Conservation (phyloP, 2,329 filamentous ascomycete genomes). For the Fusarium hainanense region DNA sequence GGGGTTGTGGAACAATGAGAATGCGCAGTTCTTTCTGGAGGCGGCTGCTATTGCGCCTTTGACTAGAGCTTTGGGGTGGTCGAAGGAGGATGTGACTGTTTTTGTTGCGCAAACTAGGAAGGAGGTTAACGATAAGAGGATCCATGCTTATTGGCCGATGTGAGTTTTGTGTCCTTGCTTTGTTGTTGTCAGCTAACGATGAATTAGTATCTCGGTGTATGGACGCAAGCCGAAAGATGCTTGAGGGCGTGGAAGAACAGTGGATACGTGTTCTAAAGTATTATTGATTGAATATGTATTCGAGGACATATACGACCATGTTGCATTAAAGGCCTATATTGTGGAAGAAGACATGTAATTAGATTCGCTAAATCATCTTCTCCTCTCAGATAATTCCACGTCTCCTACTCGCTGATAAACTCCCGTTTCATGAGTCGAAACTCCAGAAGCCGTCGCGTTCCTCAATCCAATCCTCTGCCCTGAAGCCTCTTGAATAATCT, state of each 20-base stretch:
- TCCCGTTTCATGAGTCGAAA: neutral
- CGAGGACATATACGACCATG: too few species aligned
- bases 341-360: too few species aligned
- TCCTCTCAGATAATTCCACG: neutral
- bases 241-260: neutral
- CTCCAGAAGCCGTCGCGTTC: neutral
- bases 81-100: constrained; percentile 17
- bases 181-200: neutral
- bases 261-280: too few species aligned
- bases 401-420: neutral
- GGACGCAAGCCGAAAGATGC: neutral
- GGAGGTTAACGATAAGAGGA: constrained; percentile 9
- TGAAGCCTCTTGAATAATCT: neutral
- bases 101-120: constrained; percentile 20
- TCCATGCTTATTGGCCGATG: constrained; percentile 35
- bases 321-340: too few species aligned
- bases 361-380: fast-evolving
- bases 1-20: constrained; percentile 23
- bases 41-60: constrained; percentile 15
- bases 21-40: constrained; percentile 3
- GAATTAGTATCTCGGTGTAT: constrained; percentile 6
- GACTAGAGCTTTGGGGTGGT: constrained; percentile 19
- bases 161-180: neutral
- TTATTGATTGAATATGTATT: too few species aligned
- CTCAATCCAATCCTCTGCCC: neutral